Percentiles rank a stretch among this genome's conserved stretches.
Conservation (phyloP, 352 stramenopile genomes). For the Saprolegnia diclina region DNA sequence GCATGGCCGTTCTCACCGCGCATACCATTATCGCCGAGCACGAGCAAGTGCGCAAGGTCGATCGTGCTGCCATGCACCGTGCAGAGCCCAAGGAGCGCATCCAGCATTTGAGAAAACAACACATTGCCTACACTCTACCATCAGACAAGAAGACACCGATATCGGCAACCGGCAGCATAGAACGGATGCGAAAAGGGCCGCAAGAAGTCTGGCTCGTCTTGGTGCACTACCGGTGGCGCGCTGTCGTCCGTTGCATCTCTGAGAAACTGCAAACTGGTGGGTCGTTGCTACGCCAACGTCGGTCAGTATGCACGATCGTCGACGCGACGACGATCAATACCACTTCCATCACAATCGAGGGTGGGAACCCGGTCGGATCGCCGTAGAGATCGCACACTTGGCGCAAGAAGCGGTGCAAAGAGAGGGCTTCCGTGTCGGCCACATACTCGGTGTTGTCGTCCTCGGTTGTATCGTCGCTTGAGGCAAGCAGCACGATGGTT, state of each 20-base stretch:
- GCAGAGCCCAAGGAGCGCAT: conserved; percentile 55
- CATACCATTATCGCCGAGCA: conserved; percentile 39
- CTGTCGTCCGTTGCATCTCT: background rate
- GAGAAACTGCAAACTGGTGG: conserved; percentile 15
- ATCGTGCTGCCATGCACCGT: conserved; percentile 56
- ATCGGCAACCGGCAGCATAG: conserved; percentile 19
- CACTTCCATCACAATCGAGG: conserved; percentile 20
- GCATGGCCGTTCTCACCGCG: conserved; percentile 35
- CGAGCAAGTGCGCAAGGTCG: conserved; percentile 58
- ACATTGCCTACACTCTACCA: conserved; percentile 52
- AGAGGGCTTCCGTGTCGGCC: conserved; percentile 69
- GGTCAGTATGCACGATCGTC: background rate
- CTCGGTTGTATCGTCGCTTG: conserved; percentile 31
- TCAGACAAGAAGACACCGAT: too few species aligned
- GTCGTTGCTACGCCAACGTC: conserved; percentile 12
- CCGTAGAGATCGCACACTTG: conserved; percentile 52
- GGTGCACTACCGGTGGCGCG: background rate
- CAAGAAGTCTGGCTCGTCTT: conserved; percentile 2
- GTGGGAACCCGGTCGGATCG: background rate
- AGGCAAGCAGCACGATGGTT: conserved; percentile 61
- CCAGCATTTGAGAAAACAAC: conserved; percentile 67
- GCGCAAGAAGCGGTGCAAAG: conserved; percentile 62
- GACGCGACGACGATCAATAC: background rate
- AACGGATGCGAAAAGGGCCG: conserved; percentile 19
- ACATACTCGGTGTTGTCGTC: conserved; percentile 57